Base-by-base conservation (phyloP, 208 protist genomes). In the Trypanosoma brucei region DNA sequence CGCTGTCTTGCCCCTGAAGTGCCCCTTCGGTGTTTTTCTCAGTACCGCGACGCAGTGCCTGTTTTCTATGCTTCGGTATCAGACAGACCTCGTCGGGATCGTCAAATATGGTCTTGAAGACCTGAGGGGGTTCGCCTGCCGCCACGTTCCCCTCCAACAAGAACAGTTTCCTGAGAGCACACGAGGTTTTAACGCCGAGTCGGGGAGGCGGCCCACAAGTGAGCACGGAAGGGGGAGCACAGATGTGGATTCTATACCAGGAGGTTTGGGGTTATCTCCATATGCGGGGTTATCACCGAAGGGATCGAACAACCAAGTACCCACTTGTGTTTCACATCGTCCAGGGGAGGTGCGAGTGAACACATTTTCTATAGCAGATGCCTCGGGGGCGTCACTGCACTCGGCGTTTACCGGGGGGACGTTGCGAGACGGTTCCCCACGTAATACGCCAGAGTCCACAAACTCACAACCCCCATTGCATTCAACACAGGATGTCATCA, bases 11-110 rank as follows among this genome's bases (percentile, higher is more conserved):
- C 81, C 82, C 2, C 54, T 82, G 57, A 64, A 72, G 37, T 86
- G 72, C 40, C 83, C 88, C 5, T 79, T 83, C 68, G 75, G 65
- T 63, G 59, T 66, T 9, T 92, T 92, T 70, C 85, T 84, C 48
- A 70, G 46, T 49, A 62, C 72, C 53, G 74, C 81, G 13, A 73
- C 81, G 2, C 58, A 72, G 30, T 77, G 63, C 59, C 76, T 94
- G 40, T 82, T 73, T 58, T 70, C 73, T 34, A 52, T 84, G 3
- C 76, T 82, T 55, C 67, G 75, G 45, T 94, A 86, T 59, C 68
- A 70, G 13, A 83, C 84, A 13, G 85, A 94, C 57, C 55, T 92
- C 37, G 65, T 58, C 0, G 83, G 81, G n/a, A 87, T 92, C 45
- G 33, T 76, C 9, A 72, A 72, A 35, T 88, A 86, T 72, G 85